These are phyloP conservation scores for Rossbeevera mucosa DNA, from an alignment of 768 basidiomycete genomes.

Conservation along the genomic window DNA sequence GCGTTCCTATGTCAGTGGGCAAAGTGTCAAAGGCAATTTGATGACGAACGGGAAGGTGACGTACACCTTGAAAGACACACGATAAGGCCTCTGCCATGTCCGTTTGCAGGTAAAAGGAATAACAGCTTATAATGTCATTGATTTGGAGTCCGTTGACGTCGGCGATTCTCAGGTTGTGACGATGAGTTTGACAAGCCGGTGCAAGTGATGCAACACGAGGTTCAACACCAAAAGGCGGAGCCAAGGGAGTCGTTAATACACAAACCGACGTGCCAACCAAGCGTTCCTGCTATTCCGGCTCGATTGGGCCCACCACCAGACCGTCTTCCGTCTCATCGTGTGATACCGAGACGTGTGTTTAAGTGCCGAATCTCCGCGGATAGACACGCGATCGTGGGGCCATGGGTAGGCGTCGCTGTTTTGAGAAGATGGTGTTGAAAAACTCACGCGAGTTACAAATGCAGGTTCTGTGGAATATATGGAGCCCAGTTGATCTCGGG, in stretches of 20 bases:
- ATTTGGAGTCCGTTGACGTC: conserved; percentile 7
- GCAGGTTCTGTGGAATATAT: conserved; percentile 46
- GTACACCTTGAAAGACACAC: conserved; percentile 53
- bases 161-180: conserved; percentile 45
- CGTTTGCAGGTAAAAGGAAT: conserved; percentile 39
- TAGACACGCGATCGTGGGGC: conserved; percentile 47
- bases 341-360: conserved; percentile 40
- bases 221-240: conserved; percentile 32
- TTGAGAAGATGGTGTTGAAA: not conserved
- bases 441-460: conserved; percentile 4
- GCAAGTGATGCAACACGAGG: conserved; percentile 47
- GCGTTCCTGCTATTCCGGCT: conserved; percentile 28
- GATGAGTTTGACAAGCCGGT: conserved; percentile 43
- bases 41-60: conserved; percentile 32
- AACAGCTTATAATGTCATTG: not conserved
- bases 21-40: conserved; percentile 45
- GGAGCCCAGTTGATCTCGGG: conserved; percentile 33
- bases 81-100: conserved; percentile 27
- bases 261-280: conserved; percentile 33
- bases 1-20: conserved; percentile 53
- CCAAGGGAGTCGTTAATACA: conserved; percentile 6
- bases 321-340: conserved; percentile 47
- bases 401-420: conserved; percentile 43
- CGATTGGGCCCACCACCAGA: conserved; percentile 38
- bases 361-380: conserved; percentile 46